Percentiles rank a stretch among this genome's conserved stretches.
phyloP scores from a whole-genome alignment of 2,329 filamentous ascomycete genomes.

The Sclerotinia trifoliorum region DNA sequence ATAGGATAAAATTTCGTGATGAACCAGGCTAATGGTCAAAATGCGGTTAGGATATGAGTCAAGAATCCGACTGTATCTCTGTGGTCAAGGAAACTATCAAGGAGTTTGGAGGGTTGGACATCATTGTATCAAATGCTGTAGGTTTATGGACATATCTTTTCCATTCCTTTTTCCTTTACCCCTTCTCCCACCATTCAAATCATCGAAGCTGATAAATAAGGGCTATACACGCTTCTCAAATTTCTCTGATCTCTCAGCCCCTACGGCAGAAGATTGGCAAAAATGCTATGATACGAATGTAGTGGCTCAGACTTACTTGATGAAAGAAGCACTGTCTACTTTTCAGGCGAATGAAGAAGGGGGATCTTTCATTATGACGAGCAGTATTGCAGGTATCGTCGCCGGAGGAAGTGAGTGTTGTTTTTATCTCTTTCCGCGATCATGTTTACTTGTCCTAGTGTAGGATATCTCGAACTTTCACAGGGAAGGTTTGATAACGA shows the following conservation, averaged over 20 bases:
- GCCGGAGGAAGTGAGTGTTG: conserved; percentile 21
- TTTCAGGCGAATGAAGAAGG: conserved; percentile 63
- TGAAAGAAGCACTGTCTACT: conserved; percentile 56
- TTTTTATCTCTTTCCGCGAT: background rate
- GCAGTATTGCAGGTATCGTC: conserved; percentile 55
- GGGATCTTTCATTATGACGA: conserved; percentile 62
- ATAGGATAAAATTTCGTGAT: background rate
- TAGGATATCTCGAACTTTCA: background rate
- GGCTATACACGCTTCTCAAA: conserved; percentile 38
- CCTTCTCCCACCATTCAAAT: background rate
- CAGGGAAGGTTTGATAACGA: no score
- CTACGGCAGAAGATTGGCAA: conserved; percentile 34
- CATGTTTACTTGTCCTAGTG: background rate
- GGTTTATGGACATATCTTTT: conserved; percentile 29
- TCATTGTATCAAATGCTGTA: conserved; percentile 65
- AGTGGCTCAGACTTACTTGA: conserved; percentile 52
- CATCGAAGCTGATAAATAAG: conserved; percentile 6
- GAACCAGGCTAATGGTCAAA: background rate
- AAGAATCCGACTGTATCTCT: conserved; percentile 52
- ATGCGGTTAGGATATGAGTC: conserved; percentile 52
- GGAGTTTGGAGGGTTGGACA: conserved; percentile 60
- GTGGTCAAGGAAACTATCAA: conserved; percentile 55
- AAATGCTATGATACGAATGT: conserved; percentile 62
- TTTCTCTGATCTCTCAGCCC: conserved; percentile 31
- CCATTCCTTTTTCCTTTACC: background rate